Conservation (phyloP, 805 yeast genomes). For the Blastobotrys robertii region DNA sequence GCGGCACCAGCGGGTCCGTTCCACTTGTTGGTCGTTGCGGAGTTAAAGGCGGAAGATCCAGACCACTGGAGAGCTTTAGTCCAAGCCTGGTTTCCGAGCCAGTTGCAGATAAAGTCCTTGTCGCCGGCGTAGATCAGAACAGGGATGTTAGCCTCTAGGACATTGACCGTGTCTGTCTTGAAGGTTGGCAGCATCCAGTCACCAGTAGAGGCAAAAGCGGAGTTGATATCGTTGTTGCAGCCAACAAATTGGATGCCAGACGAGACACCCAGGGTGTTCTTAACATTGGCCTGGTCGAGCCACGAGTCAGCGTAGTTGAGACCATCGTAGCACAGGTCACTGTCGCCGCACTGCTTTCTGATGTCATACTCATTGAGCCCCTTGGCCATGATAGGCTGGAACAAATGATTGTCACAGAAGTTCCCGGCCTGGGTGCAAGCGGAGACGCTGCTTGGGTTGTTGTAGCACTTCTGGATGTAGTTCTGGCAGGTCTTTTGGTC, state of each 20-base stretch:
- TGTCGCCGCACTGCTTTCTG: slow-evolving; percentile 45
- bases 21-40: slow-evolving; percentile 35
- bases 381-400: slow-evolving; percentile 49
- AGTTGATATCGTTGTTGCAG: slow-evolving; percentile 66
- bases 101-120: slow-evolving; percentile 85
- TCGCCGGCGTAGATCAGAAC: slow-evolving; percentile 87
- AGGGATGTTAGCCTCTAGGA: slow-evolving; percentile 61
- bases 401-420: slow-evolving; percentile 64
- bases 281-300: slow-evolving; percentile 45
- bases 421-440: slow-evolving; percentile 79
- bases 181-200: slow-evolving; percentile 62
- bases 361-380: slow-evolving; percentile 59
- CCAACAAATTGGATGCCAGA: slow-evolving; percentile 44
- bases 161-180: slow-evolving; percentile 43
- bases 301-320: slow-evolving; percentile 41
- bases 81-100: slow-evolving; percentile 89
- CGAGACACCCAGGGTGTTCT: slow-evolving; percentile 47
- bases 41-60: slow-evolving; percentile 38
- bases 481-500: slow-evolving; percentile 54
- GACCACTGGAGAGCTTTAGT: slow-evolving; percentile 58
- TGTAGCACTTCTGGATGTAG: slow-evolving; percentile 58
- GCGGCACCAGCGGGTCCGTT: slow-evolving; percentile 15
- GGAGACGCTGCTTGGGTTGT: slow-evolving; percentile 51
- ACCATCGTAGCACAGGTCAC: slow-evolving; percentile 46
- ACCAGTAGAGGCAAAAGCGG: slow-evolving; percentile 54